Evolutionary conservation across 2,329 filamentous ascomycete genomes (phyloP).

Genomic region (Juglanconis juglandina): DNA sequence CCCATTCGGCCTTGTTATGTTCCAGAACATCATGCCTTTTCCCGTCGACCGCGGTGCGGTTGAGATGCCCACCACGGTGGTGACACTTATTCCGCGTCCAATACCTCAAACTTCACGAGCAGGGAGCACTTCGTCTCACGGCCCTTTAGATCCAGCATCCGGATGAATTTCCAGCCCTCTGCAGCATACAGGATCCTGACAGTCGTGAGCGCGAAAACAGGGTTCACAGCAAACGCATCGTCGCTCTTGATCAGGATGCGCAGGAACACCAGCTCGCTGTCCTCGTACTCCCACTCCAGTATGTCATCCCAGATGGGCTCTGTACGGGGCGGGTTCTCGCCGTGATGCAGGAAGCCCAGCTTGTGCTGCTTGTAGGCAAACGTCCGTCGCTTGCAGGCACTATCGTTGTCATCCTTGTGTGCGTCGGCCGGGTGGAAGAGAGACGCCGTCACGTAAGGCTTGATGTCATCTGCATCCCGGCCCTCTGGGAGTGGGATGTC

Average conservation of each 20-base stretch:
- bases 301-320: conserved; percentile 65
- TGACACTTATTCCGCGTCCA: conserved; percentile 28
- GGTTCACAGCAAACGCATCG: conserved; percentile 59
- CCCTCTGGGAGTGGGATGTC: conserved; percentile 54
- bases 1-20: background rate
- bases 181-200: conserved; percentile 56
- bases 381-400: conserved; percentile 56
- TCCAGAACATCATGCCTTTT: too few relatives aligned
- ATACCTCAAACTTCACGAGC: conserved; percentile 58
- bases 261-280: conserved; percentile 63
- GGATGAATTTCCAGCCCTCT: conserved; percentile 60
- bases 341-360: conserved; percentile 53
- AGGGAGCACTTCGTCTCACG: conserved; percentile 61
- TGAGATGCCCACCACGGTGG: background rate
- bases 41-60: too few relatives aligned
- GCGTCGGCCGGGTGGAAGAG: conserved; percentile 56
- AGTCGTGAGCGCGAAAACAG: conserved; percentile 57
- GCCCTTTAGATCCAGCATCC: conserved; percentile 63
- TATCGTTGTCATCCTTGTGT: conserved; percentile 38
- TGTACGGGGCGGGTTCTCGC: conserved; percentile 54
- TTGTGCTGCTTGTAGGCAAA: conserved; percentile 52
- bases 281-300: conserved; percentile 66
- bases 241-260: conserved; percentile 66
- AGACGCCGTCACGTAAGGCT: conserved; percentile 64
- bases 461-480: conserved; percentile 50